These are phyloP conservation scores for Kalmusia sp. DNA, from an alignment of 2,329 filamentous ascomycete species.

Conservation along the genomic window DNA sequence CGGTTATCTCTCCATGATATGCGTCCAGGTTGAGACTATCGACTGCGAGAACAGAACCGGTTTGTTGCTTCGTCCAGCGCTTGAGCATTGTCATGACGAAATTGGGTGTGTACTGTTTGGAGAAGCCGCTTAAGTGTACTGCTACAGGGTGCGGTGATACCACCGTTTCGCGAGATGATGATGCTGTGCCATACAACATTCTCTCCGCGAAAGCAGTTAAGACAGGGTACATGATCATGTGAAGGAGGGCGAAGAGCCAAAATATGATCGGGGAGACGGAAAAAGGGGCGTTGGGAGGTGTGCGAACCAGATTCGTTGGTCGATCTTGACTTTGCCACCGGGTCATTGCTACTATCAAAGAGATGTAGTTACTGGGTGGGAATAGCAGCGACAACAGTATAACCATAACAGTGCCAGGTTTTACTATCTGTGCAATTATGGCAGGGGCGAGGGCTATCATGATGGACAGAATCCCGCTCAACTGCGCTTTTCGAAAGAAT, in stretches of 20 bases:
- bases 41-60: slow-evolving; percentile 24
- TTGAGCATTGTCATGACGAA: background rate
- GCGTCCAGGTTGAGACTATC: slow-evolving; percentile 23
- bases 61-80: background rate
- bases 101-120: slow-evolving; percentile 6
- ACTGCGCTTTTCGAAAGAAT: slow-evolving; percentile 32
- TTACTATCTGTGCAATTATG: slow-evolving; percentile 25
- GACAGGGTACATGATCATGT: slow-evolving; percentile 76
- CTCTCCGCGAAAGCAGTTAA: slow-evolving; percentile 75
- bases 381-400: slow-evolving; percentile 26
- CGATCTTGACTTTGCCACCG: slow-evolving; percentile 19
- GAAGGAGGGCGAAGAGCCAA: slow-evolving; percentile 76
- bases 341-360: slow-evolving; percentile 30
- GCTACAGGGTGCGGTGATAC: slow-evolving; percentile 61
- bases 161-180: slow-evolving; percentile 60
- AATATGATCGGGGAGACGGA: no score
- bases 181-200: slow-evolving; percentile 73
- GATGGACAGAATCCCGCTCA: slow-evolving; percentile 28
- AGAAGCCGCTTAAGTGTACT: background rate
- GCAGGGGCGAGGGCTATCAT: slow-evolving; percentile 22
- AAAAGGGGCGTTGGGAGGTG: slow-evolving; percentile 5
- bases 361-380: slow-evolving; percentile 30
- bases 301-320: slow-evolving; percentile 16
- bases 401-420: slow-evolving; percentile 14
- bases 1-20: slow-evolving; percentile 29